Evolutionary conservation across 768 basidiomycete genomes (phyloP).

Genomic region (Kockovaella imperatae): DNA sequence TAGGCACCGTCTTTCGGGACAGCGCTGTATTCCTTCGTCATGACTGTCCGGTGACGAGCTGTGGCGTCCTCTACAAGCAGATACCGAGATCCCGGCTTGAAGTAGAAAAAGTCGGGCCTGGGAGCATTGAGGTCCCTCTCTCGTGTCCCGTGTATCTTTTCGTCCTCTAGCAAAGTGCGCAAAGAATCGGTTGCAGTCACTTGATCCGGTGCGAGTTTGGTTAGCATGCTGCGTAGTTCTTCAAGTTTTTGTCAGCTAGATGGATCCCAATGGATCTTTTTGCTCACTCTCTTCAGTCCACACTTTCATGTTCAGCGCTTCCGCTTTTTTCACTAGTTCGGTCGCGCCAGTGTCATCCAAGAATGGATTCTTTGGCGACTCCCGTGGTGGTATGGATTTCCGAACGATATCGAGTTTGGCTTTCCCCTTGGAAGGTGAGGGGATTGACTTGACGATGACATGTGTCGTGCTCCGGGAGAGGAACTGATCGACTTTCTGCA

Average conservation of each 20-base stretch:
- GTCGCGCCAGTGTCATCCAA: constrained; percentile 26
- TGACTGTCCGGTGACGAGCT: constrained; percentile 74
- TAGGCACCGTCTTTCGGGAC: constrained; percentile 46
- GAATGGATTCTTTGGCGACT: constrained; percentile 25
- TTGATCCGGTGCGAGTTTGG: constrained; percentile 21
- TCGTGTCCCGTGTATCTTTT: constrained; percentile 73
- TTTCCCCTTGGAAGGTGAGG: constrained; percentile 18
- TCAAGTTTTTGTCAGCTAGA: constrained; percentile 2
- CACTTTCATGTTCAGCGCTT: constrained; percentile 60
- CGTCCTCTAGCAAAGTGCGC: constrained; percentile 56
- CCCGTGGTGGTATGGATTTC: too few species aligned
- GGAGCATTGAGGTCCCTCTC: constrained; percentile 88
- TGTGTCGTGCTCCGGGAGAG: constrained; percentile 82
- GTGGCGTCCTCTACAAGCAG: constrained; percentile 86
- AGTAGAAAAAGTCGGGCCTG: constrained; percentile 81
- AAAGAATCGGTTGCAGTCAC: constrained; percentile 38
- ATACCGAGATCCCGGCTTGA: constrained; percentile 64
- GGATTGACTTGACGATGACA: constrained; percentile 48
- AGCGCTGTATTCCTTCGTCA: constrained; percentile 65
- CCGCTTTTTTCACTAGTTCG: constrained; percentile 31
- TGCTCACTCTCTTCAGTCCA: constrained; percentile 59
- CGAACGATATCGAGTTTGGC: constrained; percentile 11
- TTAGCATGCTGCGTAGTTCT: constrained; percentile 46
- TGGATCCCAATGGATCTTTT: background rate
- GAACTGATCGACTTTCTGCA: constrained; percentile 74